Percentiles rank a stretch among this genome's conserved stretches.
phyloP scores from a whole-genome alignment of 2,329 filamentous ascomycete species.

The Coniella vitis region DNA sequence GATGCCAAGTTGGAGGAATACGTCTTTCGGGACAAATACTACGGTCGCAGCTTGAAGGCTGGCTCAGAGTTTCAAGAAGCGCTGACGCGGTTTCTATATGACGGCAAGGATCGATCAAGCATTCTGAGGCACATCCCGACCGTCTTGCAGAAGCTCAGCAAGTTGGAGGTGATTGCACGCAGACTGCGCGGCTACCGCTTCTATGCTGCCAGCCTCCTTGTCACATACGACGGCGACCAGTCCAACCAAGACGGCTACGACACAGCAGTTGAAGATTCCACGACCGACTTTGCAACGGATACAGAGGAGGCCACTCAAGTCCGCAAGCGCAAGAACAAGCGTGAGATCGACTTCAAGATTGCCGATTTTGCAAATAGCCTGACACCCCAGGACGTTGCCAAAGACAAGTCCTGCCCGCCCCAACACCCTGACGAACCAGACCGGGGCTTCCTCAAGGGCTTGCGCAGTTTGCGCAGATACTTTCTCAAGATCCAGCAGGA shows the following conservation, averaged over 20 bases:
- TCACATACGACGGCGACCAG: conserved; percentile 89
- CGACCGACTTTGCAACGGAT: conserved; percentile 52
- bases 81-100: conserved; percentile 82
- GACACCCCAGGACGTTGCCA: conserved; percentile 70
- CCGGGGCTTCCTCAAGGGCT: conserved; percentile 78
- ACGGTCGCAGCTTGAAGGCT: conserved; percentile 79
- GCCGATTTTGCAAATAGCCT: conserved; percentile 98
- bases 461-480: conserved; percentile 72
- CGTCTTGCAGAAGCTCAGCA: conserved; percentile 75
- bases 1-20: conserved; percentile 77
- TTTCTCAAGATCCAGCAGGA: conserved; percentile 84
- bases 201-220: conserved; percentile 88
- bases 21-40: conserved; percentile 98
- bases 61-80: conserved; percentile 85
- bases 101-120: conserved; percentile 74
- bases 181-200: conserved; percentile 81
- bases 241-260: conserved; percentile 43
- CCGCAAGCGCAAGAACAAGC: conserved; percentile 43
- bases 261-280: conserved; percentile 48
- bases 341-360: conserved; percentile 85
- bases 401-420: conserved; percentile 67
- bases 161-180: conserved; percentile 76
- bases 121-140: conserved; percentile 81
- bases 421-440: conserved; percentile 75
- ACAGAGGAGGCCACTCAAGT: conserved; percentile 38